phyloP scores from a whole-genome alignment of 495 filamentous ascomycete genomes.

The Talaromyces ruber region DNA sequence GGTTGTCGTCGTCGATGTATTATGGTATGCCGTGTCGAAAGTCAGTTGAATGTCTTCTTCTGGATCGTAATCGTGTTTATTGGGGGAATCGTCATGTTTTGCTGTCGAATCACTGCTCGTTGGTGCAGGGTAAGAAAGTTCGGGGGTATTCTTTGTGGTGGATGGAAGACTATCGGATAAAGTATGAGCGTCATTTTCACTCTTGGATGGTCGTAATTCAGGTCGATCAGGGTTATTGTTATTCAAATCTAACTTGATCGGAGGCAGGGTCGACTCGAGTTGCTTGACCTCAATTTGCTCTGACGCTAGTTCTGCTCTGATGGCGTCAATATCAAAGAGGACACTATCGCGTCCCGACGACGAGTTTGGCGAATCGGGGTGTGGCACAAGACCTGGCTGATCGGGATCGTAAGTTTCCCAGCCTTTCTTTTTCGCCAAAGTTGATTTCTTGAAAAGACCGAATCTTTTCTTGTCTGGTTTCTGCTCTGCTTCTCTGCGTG shows the following conservation, averaged over 20 bases:
- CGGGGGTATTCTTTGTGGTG: neutral
- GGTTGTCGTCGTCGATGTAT: slow-evolving; percentile 18
- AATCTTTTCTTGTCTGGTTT: slow-evolving; percentile 65
- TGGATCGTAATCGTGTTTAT: slow-evolving; percentile 9
- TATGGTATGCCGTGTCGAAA: slow-evolving; percentile 56
- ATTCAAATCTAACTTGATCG: slow-evolving; percentile 70
- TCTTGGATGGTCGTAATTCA: slow-evolving; percentile 41
- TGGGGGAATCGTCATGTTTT: neutral
- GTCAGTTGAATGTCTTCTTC: slow-evolving; percentile 58
- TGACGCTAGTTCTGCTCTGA: slow-evolving; percentile 73
- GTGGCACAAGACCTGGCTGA: slow-evolving; percentile 13
- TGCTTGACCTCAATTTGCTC: slow-evolving; percentile 71
- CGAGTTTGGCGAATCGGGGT: slow-evolving; percentile 15
- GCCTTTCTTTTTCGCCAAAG: slow-evolving; percentile 69
- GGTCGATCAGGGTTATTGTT: slow-evolving; percentile 14
- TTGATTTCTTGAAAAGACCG: slow-evolving; percentile 70
- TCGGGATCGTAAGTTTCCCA: slow-evolving; percentile 89
- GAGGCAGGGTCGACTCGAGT: slow-evolving; percentile 77
- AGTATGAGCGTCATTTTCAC: slow-evolving; percentile 11
- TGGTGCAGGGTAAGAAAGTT: neutral
- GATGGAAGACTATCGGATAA: neutral
- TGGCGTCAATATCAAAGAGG: slow-evolving; percentile 93
- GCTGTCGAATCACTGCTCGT: neutral
- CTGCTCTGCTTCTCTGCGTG: slow-evolving; percentile 73
- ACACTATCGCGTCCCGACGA: slow-evolving; percentile 39